These are phyloP conservation scores for Sclerotiophoma versabilis DNA, from an alignment of 2,329 filamentous ascomycete genomes.

Conservation along the genomic window DNA sequence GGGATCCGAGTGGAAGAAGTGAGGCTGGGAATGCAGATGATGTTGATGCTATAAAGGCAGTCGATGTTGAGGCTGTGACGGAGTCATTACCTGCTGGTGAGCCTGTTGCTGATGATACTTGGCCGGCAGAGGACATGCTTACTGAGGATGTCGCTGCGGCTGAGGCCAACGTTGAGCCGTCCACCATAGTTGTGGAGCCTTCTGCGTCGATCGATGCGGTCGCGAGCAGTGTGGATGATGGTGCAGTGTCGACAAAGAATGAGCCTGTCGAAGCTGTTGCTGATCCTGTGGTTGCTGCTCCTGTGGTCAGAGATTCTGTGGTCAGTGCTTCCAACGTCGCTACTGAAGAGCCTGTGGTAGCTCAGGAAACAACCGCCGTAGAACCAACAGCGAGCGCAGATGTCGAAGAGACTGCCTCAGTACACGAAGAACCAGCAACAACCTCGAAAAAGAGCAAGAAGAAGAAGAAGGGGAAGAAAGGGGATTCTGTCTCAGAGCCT, in stretches of 20 bases:
- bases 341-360: neutral
- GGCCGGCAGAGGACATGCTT: slow-evolving; percentile 14
- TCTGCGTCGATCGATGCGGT: neutral
- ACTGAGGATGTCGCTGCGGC: slow-evolving; percentile 6
- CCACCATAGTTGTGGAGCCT: neutral
- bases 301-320: neutral
- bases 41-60: neutral
- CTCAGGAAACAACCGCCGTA: slow-evolving; percentile 1
- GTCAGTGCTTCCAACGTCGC: neutral
- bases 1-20: neutral
- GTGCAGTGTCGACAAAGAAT: neutral
- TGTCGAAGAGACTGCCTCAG: neutral
- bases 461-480: slow-evolving; percentile 39
- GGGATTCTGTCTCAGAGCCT: slow-evolving; percentile 25
- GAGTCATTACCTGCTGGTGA: neutral
- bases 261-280: neutral
- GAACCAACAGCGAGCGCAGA: neutral
- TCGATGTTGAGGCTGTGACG: neutral
- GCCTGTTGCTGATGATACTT: slow-evolving; percentile 2
- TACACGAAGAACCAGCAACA: neutral
- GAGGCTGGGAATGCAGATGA: neutral
- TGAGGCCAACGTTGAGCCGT: neutral
- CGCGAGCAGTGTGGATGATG: neutral
- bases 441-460: slow-evolving; percentile 39
- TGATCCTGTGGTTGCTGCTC: too few relatives aligned